Evolutionary conservation across 2,329 filamentous ascomycete genomes (phyloP), one percentile per base, ranked within the genome.

Genomic region (Elsinoe ampelina): DNA sequence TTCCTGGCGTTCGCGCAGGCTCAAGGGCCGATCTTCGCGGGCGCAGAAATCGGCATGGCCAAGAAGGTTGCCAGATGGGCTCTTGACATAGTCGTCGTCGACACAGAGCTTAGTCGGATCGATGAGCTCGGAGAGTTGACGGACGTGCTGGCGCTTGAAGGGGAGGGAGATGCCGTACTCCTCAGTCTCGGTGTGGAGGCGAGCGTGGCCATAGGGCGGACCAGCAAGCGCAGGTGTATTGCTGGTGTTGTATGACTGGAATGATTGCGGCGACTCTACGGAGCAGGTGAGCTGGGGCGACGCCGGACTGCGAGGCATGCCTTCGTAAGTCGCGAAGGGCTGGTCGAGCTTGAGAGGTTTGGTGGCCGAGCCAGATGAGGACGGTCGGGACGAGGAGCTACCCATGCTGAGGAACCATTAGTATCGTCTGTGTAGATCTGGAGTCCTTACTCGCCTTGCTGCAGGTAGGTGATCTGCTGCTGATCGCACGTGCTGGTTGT

Each of bases 1-100:
- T 58, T 68, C 62, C 60, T 71, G 69, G 15, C 70, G 63, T 62
- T 72, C 70, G 26, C 66, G 60, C 42, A 72, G 63, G 35, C 66
- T 66, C 30, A 63, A 50, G 1, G 69, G 69, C 4, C 70, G 66
- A 57, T 66, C 63, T 2, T 60, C 59, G 30, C 64, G 64, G 7
- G 43, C 58, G 8, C 63, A 57, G 52, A 62, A 67, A 32, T 65
- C 55, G 36, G 63, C 62, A 8, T 59, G 58, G 11, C 57, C 58
- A 2, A 70, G 62, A 0, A 68, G 35, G 32, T 67, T 63, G 15
- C 68, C 68, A 48, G 65, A 68, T 3, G 66, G 68, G 15, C 65
- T 66, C 6, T 64, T 62, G 15, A 70, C 57, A 30, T 63, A 60
- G 1, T 55, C 56, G n/a, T 54, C 47, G 11, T 62, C 59, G 11